These are phyloP conservation scores for Tephrocybe sp. DNA, from an alignment of 768 basidiomycete species.

Conservation along the genomic window DNA sequence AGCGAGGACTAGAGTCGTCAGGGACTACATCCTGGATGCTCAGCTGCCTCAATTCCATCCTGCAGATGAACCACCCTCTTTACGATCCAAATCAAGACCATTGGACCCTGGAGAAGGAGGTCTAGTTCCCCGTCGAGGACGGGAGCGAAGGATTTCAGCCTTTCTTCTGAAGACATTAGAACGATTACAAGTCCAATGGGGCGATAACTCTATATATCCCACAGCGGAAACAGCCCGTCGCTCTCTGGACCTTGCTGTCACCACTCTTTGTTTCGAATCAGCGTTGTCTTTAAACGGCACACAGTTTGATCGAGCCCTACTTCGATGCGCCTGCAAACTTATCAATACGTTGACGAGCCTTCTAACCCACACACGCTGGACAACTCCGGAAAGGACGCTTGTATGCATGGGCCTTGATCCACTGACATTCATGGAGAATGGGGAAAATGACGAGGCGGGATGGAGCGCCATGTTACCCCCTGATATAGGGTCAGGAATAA, in stretches of 20 bases:
- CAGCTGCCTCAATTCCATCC: constrained; percentile 45
- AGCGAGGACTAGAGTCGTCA: constrained; percentile 52
- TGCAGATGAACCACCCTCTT: neutral
- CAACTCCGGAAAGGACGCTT: constrained; percentile 56
- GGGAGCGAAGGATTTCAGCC: constrained; percentile 59
- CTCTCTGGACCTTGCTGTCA: constrained; percentile 66
- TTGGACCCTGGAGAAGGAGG: constrained; percentile 24
- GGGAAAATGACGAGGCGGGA: constrained; percentile 23
- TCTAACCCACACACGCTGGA: constrained; percentile 50
- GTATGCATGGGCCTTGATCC: constrained; percentile 69
- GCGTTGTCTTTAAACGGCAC: constrained; percentile 64
- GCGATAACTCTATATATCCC: constrained; percentile 36
- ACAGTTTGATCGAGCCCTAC: constrained; percentile 53
- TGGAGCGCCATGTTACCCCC: constrained; percentile 48
- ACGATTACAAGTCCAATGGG: constrained; percentile 46
- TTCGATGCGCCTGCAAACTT: constrained; percentile 60
- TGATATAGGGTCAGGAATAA: constrained; percentile 57
- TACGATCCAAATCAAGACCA: neutral
- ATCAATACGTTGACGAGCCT: constrained; percentile 35
- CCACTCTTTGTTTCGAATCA: constrained; percentile 67
- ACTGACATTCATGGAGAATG: constrained; percentile 43
- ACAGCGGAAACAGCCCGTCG: constrained; percentile 65
- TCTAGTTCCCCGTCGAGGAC: constrained; percentile 45
- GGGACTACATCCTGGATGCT: constrained; percentile 69
- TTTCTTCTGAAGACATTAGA: constrained; percentile 67